Base-by-base conservation (phyloP, 2,329 filamentous ascomycete species). In the Diplodia scrobiculata region DNA sequence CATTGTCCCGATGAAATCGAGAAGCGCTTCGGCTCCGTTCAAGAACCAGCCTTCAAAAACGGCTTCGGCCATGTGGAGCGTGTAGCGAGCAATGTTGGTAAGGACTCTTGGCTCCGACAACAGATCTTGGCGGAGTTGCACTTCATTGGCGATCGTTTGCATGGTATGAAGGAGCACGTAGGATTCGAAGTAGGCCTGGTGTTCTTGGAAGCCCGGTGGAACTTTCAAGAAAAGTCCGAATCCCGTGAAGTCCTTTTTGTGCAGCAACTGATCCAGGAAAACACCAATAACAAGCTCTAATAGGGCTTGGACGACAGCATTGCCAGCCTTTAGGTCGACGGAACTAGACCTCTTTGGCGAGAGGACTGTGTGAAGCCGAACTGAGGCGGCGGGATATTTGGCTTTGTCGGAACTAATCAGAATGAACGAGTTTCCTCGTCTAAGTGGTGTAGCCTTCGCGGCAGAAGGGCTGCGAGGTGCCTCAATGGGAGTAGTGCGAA, bases 1-100 rank as follows among this genome's bases (percentile, higher is more conserved):
- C 6, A 97, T 79, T 63, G 89, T 88, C 1, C 94, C 95, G 3
- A 89, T 86, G 72, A 97, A 96, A 72, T 98, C 93, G 36, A 98
- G 84, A 71, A 95, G 85, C 3, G 87, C 84, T 71, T 92, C 90
- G 1, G 91, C 91, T 1, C 94, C 94, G 70, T 95, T 89, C 69
- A 97, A 86, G 73, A 98, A 98, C 91, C 93, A 97, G 17, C 95
- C 95, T 77, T 98, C 95, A 70, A 95, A 97, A 13, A 97, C 89
- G 5, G 92, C 91, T 75, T 99, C 95, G 0, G 90, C 87, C 75
- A 98, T 85, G 73, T 98, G 91, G 2, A 86, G 81, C 36, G 89
- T 87, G 69, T 97, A 90, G 13, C 92, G 87, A 0, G 90, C 89
- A 73, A 99, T 83, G 70, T 99, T 99, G 3, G 90, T 94, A 59